Percentiles rank a stretch among this genome's conserved stretches.
Conservation (phyloP, 192 early-diverging fungal species). For the Podila horticola region DNA sequence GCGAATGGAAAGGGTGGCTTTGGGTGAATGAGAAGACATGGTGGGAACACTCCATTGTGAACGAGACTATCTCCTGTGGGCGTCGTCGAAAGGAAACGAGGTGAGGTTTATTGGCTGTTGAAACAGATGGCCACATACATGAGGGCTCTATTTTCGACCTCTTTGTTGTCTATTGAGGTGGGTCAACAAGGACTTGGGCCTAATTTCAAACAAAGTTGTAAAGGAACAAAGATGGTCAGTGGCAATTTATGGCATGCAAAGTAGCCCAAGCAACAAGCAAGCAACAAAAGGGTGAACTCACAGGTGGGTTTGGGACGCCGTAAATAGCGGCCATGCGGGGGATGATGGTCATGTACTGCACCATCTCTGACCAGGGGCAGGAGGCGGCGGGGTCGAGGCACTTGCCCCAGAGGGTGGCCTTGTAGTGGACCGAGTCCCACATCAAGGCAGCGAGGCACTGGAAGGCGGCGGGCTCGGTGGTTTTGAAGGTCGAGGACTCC, state of each 20-base stretch:
- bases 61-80: no score
- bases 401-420: constrained; percentile 18
- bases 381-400: constrained; percentile 16
- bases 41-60: no score
- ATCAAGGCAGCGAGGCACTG: constrained; percentile 19
- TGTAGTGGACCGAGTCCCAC: constrained; percentile 41
- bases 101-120: no score
- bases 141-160: neutral
- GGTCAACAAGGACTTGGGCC: neutral
- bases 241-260: no score
- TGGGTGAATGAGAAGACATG: no score
- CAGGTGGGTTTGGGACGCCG: constrained; percentile 30
- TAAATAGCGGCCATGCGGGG: constrained; percentile 26
- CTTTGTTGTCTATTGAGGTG: neutral
- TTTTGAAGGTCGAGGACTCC: neutral
- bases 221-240: neutral
- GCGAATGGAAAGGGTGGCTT: no score
- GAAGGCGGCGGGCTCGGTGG: constrained; percentile 15
- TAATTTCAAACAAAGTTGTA: neutral
- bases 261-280: neutral
- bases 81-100: no score
- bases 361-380: constrained; percentile 37
- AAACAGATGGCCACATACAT: no score
- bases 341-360: constrained; percentile 31
- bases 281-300: constrained; percentile 8